phyloP scores from a whole-genome alignment of 768 basidiomycete genomes.

The Gloeostereum incarnatum region DNA sequence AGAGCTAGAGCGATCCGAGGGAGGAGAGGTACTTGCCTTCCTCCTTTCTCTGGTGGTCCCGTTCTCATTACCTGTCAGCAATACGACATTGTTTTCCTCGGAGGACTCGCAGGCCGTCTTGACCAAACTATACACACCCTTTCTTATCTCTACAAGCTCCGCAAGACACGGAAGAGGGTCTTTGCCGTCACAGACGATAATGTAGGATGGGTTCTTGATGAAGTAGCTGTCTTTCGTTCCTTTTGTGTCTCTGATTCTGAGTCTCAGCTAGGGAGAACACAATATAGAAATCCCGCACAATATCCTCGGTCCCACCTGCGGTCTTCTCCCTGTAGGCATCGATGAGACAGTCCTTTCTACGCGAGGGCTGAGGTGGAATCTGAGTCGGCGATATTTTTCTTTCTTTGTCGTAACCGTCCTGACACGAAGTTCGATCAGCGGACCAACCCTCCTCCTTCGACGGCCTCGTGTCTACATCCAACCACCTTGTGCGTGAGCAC shows the following conservation, averaged over 20 bases:
- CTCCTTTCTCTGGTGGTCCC: background rate
- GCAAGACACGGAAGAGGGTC: slow-evolving; percentile 44
- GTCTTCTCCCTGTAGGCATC: slow-evolving; percentile 87
- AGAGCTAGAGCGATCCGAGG: slow-evolving; percentile 40
- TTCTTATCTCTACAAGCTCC: slow-evolving; percentile 75
- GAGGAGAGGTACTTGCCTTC: slow-evolving; percentile 23
- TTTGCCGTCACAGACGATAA: slow-evolving; percentile 88
- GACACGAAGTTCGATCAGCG: slow-evolving; percentile 23
- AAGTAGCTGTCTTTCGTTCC: slow-evolving; percentile 31
- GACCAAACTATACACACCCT: slow-evolving; percentile 93
- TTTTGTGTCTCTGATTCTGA: background rate
- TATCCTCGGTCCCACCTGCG: slow-evolving; percentile 81
- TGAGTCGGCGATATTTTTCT: slow-evolving; percentile 39
- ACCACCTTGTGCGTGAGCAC: slow-evolving; percentile 71
- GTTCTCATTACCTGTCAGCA: slow-evolving; percentile 16
- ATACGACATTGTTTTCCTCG: slow-evolving; percentile 71
- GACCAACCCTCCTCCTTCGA: slow-evolving; percentile 69
- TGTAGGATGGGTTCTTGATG: slow-evolving; percentile 81
- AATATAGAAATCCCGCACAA: slow-evolving; percentile 64
- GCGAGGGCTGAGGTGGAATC: slow-evolving; percentile 81
- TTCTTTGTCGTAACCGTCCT: background rate
- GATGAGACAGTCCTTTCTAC: slow-evolving; percentile 73
- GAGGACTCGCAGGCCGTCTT: slow-evolving; percentile 83
- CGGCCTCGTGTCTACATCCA: slow-evolving; percentile 86
- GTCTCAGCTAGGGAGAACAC: slow-evolving; percentile 64